Evolutionary conservation across 2,329 filamentous ascomycete species (phyloP).

Genomic region (Neonectria coccinea): DNA sequence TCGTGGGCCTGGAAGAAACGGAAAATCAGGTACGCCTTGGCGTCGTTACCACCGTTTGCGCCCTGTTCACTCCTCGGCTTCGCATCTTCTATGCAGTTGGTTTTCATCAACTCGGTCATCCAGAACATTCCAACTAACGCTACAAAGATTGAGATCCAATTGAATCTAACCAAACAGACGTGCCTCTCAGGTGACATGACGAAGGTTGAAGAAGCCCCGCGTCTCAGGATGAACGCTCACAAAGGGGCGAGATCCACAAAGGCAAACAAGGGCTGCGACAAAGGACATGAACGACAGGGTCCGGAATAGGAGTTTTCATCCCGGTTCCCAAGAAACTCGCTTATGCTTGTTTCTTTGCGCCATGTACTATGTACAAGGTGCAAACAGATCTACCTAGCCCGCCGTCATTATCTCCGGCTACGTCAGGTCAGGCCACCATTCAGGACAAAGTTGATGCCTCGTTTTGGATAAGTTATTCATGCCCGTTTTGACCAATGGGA

Average conservation of each 20-base stretch:
- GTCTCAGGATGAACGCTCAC: neutral
- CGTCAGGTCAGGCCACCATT: neutral
- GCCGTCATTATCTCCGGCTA: neutral
- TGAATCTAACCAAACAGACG: neutral
- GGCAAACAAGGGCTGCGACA: neutral
- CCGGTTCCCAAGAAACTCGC: neutral
- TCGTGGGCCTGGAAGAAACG: neutral
- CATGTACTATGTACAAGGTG: neutral
- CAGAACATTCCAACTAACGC: too few relatives aligned
- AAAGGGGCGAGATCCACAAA: neutral
- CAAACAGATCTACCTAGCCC: neutral
- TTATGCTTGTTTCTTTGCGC: neutral
- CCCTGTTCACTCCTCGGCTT: neutral
- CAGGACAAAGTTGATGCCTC: neutral
- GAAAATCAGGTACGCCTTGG: slow-evolving; percentile 4
- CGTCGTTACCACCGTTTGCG: neutral
- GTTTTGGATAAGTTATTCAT: neutral
- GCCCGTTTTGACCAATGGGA: neutral
- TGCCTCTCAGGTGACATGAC: neutral
- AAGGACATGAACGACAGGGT: neutral
- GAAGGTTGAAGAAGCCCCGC: neutral
- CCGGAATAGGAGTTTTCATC: neutral
- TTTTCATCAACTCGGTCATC: neutral
- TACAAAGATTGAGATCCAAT: neutral
- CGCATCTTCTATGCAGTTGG: neutral